Conservation (phyloP, 371 early-diverging fungal species). For the Rhizopus sp. region DNA sequence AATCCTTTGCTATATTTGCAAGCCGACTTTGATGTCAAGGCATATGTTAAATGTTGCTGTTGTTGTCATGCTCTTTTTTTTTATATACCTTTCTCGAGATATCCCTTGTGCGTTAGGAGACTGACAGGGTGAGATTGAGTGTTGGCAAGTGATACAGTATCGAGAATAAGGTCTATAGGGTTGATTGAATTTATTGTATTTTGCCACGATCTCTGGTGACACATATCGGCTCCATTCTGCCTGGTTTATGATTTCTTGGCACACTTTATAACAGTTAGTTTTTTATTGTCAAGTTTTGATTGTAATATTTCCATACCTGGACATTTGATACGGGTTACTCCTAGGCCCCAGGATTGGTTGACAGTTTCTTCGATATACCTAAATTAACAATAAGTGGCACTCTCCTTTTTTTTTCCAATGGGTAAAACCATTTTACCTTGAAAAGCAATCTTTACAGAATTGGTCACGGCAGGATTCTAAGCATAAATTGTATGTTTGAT, state of each 20-base stretch:
- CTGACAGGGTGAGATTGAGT: slow-evolving; percentile 44
- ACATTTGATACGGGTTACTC: slow-evolving; percentile 62
- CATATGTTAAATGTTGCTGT: too few species aligned
- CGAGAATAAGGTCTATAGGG: slow-evolving; percentile 65
- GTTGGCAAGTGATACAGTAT: slow-evolving; percentile 52
- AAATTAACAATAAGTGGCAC: slow-evolving; percentile 1
- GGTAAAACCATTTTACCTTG: slow-evolving; percentile 43
- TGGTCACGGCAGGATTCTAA: slow-evolving; percentile 68
- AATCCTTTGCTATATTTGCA: slow-evolving; percentile 11
- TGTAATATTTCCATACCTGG: slow-evolving; percentile 38
- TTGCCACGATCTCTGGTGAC: slow-evolving; percentile 37
- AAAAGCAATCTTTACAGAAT: slow-evolving; percentile 68
- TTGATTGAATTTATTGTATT: slow-evolving; percentile 64
- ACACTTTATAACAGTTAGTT: slow-evolving; percentile 33
- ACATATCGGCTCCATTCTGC: slow-evolving; percentile 65
- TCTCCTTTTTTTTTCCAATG: slow-evolving; percentile 1
- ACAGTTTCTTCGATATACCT: slow-evolving; percentile 68
- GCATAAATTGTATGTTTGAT: slow-evolving; percentile 60
- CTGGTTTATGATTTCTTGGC: slow-evolving; percentile 55
- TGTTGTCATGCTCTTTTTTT: not conserved
- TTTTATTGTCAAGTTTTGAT: not conserved
- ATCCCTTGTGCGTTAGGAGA: slow-evolving; percentile 33
- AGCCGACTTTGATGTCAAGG: slow-evolving; percentile 14
- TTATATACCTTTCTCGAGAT: slow-evolving; percentile 29
- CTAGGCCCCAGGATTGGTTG: slow-evolving; percentile 66